Evolutionary conservation across 768 basidiomycete genomes (phyloP).

Genomic region (Tulasnella sp.): DNA sequence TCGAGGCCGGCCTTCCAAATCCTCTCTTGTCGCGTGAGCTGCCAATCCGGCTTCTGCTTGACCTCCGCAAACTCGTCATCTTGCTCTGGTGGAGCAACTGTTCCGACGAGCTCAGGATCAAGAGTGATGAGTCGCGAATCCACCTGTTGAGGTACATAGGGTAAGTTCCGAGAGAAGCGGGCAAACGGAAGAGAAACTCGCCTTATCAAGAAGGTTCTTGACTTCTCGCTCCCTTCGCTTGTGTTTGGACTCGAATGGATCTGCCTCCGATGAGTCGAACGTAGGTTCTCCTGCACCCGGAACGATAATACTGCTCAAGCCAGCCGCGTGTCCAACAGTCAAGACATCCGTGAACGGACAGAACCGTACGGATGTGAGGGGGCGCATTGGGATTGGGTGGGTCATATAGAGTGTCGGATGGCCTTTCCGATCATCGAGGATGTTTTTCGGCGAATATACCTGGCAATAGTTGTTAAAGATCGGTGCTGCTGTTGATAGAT

Average conservation of each 20-base stretch:
- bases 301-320: slow-evolving; percentile 75
- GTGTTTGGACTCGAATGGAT: slow-evolving; percentile 83
- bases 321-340: slow-evolving; percentile 58
- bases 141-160: slow-evolving; percentile 24
- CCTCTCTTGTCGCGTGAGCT: slow-evolving; percentile 68
- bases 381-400: slow-evolving; percentile 67
- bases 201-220: slow-evolving; percentile 80
- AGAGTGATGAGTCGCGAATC: slow-evolving; percentile 87
- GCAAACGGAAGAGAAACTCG: slow-evolving; percentile 23
- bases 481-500: background rate
- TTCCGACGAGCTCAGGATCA: slow-evolving; percentile 64
- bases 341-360: slow-evolving; percentile 81
- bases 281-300: slow-evolving; percentile 91
- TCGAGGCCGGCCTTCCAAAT: slow-evolving; percentile 55
- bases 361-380: slow-evolving; percentile 66
- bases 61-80: slow-evolving; percentile 29
- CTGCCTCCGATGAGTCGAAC: slow-evolving; percentile 85
- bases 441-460: slow-evolving; percentile 61
- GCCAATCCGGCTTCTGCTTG: slow-evolving; percentile 45
- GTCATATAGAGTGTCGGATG: slow-evolving; percentile 80
- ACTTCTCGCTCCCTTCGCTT: slow-evolving; percentile 83
- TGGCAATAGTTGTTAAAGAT: slow-evolving; percentile 24
- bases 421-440: slow-evolving; percentile 43
- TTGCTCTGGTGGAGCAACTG: slow-evolving; percentile 45
- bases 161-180: background rate